Percentiles rank a stretch among this genome's conserved stretches.
Evolutionary conservation across 2,329 filamentous ascomycete species (phyloP).

Genomic region (Fusarium sp.): DNA sequence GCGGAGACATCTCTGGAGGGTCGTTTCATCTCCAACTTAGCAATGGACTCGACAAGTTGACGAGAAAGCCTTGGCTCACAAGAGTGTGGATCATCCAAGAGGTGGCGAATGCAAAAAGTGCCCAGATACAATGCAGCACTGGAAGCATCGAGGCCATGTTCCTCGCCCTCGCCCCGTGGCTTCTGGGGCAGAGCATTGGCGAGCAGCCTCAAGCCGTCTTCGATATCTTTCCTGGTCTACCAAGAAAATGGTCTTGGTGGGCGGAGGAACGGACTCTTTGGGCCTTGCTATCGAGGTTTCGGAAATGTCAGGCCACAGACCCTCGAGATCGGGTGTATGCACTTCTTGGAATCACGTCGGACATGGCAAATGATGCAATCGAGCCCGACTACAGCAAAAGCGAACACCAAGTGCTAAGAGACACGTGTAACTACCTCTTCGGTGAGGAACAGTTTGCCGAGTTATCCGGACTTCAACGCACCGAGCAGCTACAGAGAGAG

Average conservation of each 20-base stretch:
- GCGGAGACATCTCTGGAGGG: not conserved
- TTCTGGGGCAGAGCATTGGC: not conserved
- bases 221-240: slow-evolving; percentile 15
- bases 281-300: slow-evolving; percentile 2
- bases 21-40: rapidly evolving
- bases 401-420: not conserved
- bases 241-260: slow-evolving; percentile 11
- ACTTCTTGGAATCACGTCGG: slow-evolving; percentile 8
- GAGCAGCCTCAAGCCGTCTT: slow-evolving; percentile 25
- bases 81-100: slow-evolving; percentile 29
- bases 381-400: not conserved
- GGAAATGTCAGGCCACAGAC: slow-evolving; percentile 2
- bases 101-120: slow-evolving; percentile 1
- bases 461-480: not conserved
- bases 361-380: rapidly evolving
- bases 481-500: not conserved
- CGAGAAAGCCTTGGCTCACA: slow-evolving; percentile 1
- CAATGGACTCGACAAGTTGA: rapidly evolving
- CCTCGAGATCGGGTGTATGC: slow-evolving; percentile 15
- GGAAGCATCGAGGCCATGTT: not conserved
- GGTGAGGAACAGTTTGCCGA: not conserved
- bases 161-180: not conserved
- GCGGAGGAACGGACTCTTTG: slow-evolving; percentile 2
- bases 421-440: not conserved
- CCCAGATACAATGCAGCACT: not conserved